Conservation (phyloP, 2,329 filamentous ascomycete species). For the Epichloe amarillans region DNA sequence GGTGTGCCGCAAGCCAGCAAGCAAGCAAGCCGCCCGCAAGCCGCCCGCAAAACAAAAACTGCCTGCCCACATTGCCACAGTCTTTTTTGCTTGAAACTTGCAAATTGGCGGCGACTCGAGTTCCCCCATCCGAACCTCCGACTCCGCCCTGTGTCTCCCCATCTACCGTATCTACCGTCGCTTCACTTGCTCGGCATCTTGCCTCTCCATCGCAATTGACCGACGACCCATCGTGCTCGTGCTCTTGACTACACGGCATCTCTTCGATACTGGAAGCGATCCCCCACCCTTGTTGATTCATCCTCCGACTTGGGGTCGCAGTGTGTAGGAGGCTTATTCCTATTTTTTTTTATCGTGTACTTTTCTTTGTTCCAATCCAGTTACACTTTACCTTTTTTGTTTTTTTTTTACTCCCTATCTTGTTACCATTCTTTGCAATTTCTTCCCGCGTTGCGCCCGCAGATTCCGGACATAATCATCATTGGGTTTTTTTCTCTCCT, state of each 20-base stretch:
- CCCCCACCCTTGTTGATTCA: slow-evolving; percentile 1
- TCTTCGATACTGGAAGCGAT: neutral
- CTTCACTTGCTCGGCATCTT: slow-evolving; percentile 5
- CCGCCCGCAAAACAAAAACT: too few species aligned
- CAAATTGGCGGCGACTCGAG: neutral
- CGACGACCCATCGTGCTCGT: neutral
- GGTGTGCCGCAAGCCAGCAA: too few species aligned
- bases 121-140: slow-evolving; percentile 1
- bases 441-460: neutral
- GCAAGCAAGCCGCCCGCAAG: too few species aligned
- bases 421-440: neutral
- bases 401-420: neutral
- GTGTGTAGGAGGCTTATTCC: neutral
- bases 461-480: neutral
- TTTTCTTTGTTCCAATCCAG: neutral
- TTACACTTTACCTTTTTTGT: neutral
- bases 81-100: neutral
- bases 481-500: neutral
- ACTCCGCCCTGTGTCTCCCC: slow-evolving; percentile 2
- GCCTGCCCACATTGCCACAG: neutral
- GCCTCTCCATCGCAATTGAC: slow-evolving; percentile 5
- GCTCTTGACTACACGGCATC: neutral
- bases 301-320: slow-evolving; percentile 1
- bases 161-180: neutral
- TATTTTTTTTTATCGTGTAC: neutral